Evolutionary conservation across 2,329 filamentous ascomycete genomes (phyloP), one percentile per base, ranked within the genome.

Genomic region (Microsporum audouinii): DNA sequence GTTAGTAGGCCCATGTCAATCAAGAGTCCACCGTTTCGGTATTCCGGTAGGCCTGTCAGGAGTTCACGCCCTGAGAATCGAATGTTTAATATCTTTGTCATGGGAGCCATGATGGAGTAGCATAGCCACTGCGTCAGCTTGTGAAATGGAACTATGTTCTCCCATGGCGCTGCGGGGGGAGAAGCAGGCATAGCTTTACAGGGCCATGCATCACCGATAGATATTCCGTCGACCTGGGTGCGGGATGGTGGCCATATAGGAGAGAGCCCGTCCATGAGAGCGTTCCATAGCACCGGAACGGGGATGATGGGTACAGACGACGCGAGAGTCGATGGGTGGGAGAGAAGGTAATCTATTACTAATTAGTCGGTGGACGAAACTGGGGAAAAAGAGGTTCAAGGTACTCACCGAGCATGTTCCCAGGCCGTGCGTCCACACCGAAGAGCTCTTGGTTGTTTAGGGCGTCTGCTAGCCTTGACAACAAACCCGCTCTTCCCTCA

Each of bases 121-220:
- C 88, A 89, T 61, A 96, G 85, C 91, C 91, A 96, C 73, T 96
- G 91, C 0, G 91, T 95, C 39, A 95, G 82, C 76, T 95, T 96
- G 78, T 96, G 91, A 77, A 96, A 95, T 0, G 91, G 91, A 8
- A 92, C 83, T 68, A 95, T 92, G 66, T 81, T 86, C 71, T 92
- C 88, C 87, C 88, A 90, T 0, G 84, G 80, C 65, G 85, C 79
- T 5, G 82, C 82, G 66, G 86, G 80, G 72, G 87, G 84, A 1
- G 77, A 76, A 53, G 80, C 31, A 0, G 91, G 90, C 84, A 97
- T 89, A 36, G 86, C 84, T 8, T 83, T 85, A 75, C 91, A 96
- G 0, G 87, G 88, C 94, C 94, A 99, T 29, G 94, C 92, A 71
- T 99, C 94, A 60, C 94, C 94, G 14, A 99, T 84, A 0, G 91